Evolutionary conservation across 179 eudicot genomes (phyloP), one percentile per base, ranked within the genome.

Genomic region (Amaranthus tricolor): DNA sequence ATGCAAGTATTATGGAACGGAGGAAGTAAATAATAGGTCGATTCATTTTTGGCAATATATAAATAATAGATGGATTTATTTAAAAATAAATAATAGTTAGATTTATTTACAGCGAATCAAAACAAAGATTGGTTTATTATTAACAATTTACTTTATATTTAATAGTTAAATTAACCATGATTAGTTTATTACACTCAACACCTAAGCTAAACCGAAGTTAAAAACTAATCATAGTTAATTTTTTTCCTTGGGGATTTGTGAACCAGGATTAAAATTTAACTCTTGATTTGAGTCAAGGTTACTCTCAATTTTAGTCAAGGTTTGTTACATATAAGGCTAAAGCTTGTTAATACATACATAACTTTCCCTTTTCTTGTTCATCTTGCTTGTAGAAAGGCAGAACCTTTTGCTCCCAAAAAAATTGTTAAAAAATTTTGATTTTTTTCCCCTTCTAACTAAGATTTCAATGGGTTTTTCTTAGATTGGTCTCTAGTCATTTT

Each of bases 171-270:
- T 31, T 31, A 31, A 31, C 40, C 40, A 31, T 31, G 40, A 31
- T 31, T 31, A 31, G 40, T 31, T 31, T 31, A 1, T 31, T 31
- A 1, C 31, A 24, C 3, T 31, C 43, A 0, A 52, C 9, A 5
- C 2, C 48, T 59, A 9, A 56, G 10, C 53, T 40, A 2, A 51
- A 77, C 73, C 57, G 43, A 3, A 60, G 78, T 54, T 11, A 67
- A 59, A 49, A 72, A 24, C 50, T 81, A 81, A 81, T 81, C 75
- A 63, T 57, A 62, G 81, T 81, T 77, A 77, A 72, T 74, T 74
- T 72, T 64, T 54, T 53, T 53, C 40, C 20, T 16, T 2, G 13
- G n/a, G 40, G 57, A 43, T 20, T 44, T 49, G 21, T 9, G 7
- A 66, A 73, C 73, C 73, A 73, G 73, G 73, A 59, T 78, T 73